These are phyloP conservation scores for Kingdonia uniflora DNA, from an alignment of 164 flowering plant species.

Conservation along the genomic window DNA sequence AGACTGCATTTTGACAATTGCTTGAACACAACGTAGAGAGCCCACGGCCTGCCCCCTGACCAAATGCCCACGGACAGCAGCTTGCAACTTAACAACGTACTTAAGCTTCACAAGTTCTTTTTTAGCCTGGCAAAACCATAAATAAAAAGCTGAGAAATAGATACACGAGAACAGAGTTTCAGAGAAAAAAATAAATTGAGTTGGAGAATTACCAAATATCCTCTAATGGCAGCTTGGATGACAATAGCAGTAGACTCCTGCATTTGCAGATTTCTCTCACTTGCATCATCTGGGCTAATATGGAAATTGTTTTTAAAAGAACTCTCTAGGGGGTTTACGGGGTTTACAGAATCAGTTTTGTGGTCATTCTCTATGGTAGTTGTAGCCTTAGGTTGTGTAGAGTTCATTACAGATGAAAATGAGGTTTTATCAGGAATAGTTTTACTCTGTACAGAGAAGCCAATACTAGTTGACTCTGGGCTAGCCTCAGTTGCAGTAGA, in stretches of 20 bases:
- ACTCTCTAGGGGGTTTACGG: conserved; percentile 7
- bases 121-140: conserved; percentile 41
- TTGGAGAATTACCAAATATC: conserved; percentile 48
- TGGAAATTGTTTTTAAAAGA: conserved; percentile 13
- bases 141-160: conserved; percentile 2
- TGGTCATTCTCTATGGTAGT: conserved; percentile 9
- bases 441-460: conserved; percentile 23
- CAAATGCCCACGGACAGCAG: conserved; percentile 85
- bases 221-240: conserved; percentile 68
- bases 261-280: conserved; percentile 13
- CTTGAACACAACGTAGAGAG: conserved; percentile 77
- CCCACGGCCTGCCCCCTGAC: conserved; percentile 85
- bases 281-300: conserved; percentile 12
- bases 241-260: conserved; percentile 48
- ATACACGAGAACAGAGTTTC: conserved; percentile 6
- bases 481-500: conserved; percentile 39
- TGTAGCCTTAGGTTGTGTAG: conserved; percentile 21
- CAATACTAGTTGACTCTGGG: conserved; percentile 28
- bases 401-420: conserved; percentile 11
- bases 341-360: conserved; percentile 3
- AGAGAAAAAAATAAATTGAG: background rate
- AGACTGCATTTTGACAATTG: conserved; percentile 81
- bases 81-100: conserved; percentile 75
- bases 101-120: conserved; percentile 41
- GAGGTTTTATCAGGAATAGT: conserved; percentile 37